Evolutionary conservation across 345 rosid genomes (phyloP).

Genomic region (Anacardium occidentale): DNA sequence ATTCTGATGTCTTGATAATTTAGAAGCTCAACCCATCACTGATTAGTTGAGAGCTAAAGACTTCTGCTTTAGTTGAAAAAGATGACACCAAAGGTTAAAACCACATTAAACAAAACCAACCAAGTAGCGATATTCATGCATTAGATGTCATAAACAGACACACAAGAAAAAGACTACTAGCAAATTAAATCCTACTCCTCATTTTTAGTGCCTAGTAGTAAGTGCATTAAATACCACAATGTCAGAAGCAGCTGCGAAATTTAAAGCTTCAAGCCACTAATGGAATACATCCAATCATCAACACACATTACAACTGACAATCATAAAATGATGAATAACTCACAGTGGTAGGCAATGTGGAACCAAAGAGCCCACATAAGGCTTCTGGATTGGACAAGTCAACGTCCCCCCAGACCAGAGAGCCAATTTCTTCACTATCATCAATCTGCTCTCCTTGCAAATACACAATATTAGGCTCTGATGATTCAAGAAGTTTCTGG

Average conservation of each 20-base stretch:
- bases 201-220: background rate
- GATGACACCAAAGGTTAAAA: background rate
- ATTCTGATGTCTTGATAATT: background rate
- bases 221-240: background rate
- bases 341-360: slow-evolving; percentile 79
- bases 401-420: slow-evolving; percentile 56
- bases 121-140: background rate
- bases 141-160: background rate
- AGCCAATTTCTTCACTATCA: slow-evolving; percentile 70
- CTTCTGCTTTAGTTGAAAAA: background rate
- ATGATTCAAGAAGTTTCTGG: slow-evolving; percentile 50
- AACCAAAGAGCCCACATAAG: slow-evolving; percentile 64
- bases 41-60: background rate
- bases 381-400: slow-evolving; percentile 76
- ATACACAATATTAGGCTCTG: slow-evolving; percentile 73
- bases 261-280: slow-evolving; percentile 9
- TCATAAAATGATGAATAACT: slow-evolving; percentile 35
- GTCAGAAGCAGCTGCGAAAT: background rate
- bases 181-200: background rate
- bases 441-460: slow-evolving; percentile 70
- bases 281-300: background rate
- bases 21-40: background rate
- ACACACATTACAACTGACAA: slow-evolving; percentile 7
- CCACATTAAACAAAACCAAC: background rate
- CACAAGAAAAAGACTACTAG: background rate